Evolutionary conservation across 2,329 filamentous ascomycete genomes (phyloP).

Genomic region (Aaosphaeria pasadenensis): DNA sequence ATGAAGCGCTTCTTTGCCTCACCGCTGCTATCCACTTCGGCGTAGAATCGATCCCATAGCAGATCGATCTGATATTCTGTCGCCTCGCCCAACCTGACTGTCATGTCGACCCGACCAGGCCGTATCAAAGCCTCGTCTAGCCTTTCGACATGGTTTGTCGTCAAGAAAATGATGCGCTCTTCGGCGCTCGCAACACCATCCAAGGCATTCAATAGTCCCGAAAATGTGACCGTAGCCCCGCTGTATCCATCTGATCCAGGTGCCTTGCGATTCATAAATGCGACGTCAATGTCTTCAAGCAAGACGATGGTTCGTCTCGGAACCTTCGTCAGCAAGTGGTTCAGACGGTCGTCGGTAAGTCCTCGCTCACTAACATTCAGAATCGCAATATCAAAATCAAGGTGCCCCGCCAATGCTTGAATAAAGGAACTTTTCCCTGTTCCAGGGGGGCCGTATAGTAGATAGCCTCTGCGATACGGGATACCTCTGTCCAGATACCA

Average conservation of each 20-base stretch:
- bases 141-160: conserved; percentile 89
- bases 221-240: conserved; percentile 90
- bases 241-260: conserved; percentile 78
- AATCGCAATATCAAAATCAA: conserved; percentile 91
- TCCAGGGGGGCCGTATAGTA: conserved; percentile 84
- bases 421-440: conserved; percentile 97
- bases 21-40: conserved; percentile 68
- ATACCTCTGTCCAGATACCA: conserved; percentile 97
- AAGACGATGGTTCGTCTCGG: conserved; percentile 79
- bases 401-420: conserved; percentile 85
- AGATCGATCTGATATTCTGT: conserved; percentile 77
- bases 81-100: conserved; percentile 82
- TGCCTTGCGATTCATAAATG: conserved; percentile 78
- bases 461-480: conserved; percentile 84
- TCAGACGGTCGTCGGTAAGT: conserved; percentile 84
- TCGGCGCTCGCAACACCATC: conserved; percentile 95
- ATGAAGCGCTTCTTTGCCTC: conserved; percentile 68
- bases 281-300: conserved; percentile 88
- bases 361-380: conserved; percentile 87
- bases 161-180: conserved; percentile 89
- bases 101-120: conserved; percentile 92
- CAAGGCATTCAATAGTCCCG: conserved; percentile 67
- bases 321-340: conserved; percentile 80
- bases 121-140: conserved; percentile 86
- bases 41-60: conserved; percentile 96